These are phyloP conservation scores for Bruguiera gymnorhiza DNA, from an alignment of 345 rosid species.

Conservation along the genomic window DNA sequence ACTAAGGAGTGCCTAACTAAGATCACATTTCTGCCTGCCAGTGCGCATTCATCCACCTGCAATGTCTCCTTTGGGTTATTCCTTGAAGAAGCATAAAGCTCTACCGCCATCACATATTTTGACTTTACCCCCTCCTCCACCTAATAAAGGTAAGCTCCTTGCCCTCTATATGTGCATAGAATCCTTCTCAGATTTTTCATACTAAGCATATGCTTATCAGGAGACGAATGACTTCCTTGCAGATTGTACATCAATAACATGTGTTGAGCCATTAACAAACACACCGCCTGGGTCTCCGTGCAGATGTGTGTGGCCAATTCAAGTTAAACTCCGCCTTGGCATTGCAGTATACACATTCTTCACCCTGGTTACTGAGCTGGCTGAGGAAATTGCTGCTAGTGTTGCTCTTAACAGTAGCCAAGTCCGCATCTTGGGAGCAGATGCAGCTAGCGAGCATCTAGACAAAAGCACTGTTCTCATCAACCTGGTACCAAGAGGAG, in stretches of 20 bases:
- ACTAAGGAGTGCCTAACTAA: slow-evolving; percentile 7
- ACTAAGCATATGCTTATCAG: neutral
- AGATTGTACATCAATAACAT: slow-evolving; percentile 54
- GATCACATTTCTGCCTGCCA: slow-evolving; percentile 20
- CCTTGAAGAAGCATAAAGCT: slow-evolving; percentile 38
- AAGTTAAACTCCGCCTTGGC: slow-evolving; percentile 54
- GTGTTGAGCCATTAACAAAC: slow-evolving; percentile 60
- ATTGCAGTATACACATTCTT: slow-evolving; percentile 55
- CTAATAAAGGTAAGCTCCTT: slow-evolving; percentile 43
- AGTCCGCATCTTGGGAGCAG: slow-evolving; percentile 67
- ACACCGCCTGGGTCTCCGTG: slow-evolving; percentile 58
- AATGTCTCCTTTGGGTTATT: slow-evolving; percentile 37
- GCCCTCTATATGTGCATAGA: neutral
- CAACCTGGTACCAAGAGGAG: slow-evolving; percentile 52
- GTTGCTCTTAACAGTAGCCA: slow-evolving; percentile 48
- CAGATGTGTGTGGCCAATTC: slow-evolving; percentile 64
- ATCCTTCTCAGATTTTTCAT: slow-evolving; percentile 1
- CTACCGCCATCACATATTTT: slow-evolving; percentile 40
- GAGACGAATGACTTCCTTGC: slow-evolving; percentile 10
- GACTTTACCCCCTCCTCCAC: slow-evolving; percentile 66
- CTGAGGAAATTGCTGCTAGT: slow-evolving; percentile 49
- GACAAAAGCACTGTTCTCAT: slow-evolving; percentile 59
- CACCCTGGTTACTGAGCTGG: slow-evolving; percentile 58
- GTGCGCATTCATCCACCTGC: slow-evolving; percentile 41
- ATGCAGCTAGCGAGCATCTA: slow-evolving; percentile 55